These are phyloP conservation scores for Corniculantispora saksenae DNA, from an alignment of 2,329 filamentous ascomycete genomes.

Conservation along the genomic window DNA sequence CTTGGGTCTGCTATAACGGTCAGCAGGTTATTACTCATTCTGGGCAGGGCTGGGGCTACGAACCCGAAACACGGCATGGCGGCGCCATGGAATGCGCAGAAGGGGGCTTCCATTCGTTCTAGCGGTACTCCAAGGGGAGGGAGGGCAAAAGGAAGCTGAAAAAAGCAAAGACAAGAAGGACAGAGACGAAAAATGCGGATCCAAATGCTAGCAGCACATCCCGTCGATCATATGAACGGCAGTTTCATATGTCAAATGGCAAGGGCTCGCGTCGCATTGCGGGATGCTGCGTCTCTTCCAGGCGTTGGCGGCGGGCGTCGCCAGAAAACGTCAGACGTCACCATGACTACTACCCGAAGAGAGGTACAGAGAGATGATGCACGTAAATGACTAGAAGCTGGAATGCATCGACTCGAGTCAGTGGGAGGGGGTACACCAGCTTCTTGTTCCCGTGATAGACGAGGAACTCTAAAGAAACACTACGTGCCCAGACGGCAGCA, in stretches of 20 bases:
- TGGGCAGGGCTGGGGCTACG: background rate
- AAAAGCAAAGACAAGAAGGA: background rate
- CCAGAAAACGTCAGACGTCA: background rate
- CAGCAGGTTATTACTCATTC: background rate
- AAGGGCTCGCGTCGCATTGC: background rate
- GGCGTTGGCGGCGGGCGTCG: background rate
- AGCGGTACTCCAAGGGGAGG: background rate
- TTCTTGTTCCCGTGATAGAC: too few species aligned
- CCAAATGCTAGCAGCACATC: background rate
- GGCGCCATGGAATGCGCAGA: background rate
- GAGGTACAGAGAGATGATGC: background rate
- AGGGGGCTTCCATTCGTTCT: background rate
- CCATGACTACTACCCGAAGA: background rate
- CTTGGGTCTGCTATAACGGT: background rate
- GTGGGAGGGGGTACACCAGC: too few species aligned
- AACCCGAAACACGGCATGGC: background rate
- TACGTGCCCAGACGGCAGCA: too few species aligned
- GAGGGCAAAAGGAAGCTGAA: background rate
- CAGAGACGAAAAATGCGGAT: background rate
- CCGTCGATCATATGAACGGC: background rate
- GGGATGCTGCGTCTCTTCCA: background rate
- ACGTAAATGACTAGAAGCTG: background rate
- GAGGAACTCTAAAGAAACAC: too few species aligned
- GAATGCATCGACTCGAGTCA: background rate
- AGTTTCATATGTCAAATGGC: background rate